Evolutionary conservation across 176 grass and related monocot species (phyloP).

Genomic region (Musa beccarii): DNA sequence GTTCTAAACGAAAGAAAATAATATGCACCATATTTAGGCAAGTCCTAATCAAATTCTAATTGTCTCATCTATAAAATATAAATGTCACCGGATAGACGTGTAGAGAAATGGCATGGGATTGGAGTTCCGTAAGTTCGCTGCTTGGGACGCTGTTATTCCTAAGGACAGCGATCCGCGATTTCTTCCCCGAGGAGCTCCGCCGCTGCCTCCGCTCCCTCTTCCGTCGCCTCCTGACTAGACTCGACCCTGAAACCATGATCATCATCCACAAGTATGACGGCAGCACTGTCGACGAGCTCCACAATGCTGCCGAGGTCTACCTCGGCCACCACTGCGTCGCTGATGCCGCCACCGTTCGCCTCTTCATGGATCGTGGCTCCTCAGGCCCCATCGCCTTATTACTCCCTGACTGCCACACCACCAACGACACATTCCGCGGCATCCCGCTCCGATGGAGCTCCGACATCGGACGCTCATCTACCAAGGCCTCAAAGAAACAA

Average conservation of each 20-base stretch:
- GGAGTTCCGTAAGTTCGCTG: conserved; percentile 51
- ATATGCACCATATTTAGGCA: no score
- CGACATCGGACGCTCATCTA: neutral
- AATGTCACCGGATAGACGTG: no score
- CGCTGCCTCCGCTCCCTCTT: conserved; percentile 13
- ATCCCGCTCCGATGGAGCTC: conserved; percentile 44
- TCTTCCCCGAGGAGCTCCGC: conserved; percentile 46
- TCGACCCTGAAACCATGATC: conserved; percentile 27
- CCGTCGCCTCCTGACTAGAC: conserved; percentile 8
- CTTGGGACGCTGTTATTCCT: conserved; percentile 48
- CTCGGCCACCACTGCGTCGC: conserved; percentile 45
- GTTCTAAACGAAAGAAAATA: no score
- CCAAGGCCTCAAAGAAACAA: neutral
- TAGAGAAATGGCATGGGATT: conserved; percentile 47
- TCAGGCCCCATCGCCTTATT: conserved; percentile 28
- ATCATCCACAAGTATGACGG: conserved; percentile 54
- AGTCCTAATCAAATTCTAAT: no score
- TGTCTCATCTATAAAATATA: no score
- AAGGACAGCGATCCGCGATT: conserved; percentile 29
- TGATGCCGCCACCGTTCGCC: conserved; percentile 22
- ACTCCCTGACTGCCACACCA: conserved; percentile 47
- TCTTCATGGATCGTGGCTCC: conserved; percentile 36
- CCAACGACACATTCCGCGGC: conserved; percentile 32
- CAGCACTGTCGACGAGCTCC: conserved; percentile 35
- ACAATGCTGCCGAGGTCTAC: conserved; percentile 38